Evolutionary conservation across 1,284 basidiomycete genomes (phyloP).

Genomic region (Puccinia triticina): DNA sequence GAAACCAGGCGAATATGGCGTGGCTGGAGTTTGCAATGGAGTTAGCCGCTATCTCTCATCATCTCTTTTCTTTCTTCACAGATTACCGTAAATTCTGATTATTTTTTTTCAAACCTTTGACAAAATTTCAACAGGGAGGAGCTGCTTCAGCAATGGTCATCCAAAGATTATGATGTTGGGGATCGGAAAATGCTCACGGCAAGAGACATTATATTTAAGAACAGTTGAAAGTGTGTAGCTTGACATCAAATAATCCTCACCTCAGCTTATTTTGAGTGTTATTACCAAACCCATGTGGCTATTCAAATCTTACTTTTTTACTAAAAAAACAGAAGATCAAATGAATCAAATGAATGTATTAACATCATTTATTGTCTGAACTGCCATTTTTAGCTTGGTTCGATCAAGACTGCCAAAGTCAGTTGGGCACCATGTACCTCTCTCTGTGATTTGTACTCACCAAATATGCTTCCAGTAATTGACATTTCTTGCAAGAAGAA

Average conservation of each 20-base stretch:
- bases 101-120: background rate
- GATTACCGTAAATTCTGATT: background rate
- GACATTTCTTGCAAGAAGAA: too few relatives aligned
- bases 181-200: background rate
- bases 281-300: background rate
- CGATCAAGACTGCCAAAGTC: too few relatives aligned
- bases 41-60: slow-evolving; percentile 64
- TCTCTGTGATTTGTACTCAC: too few relatives aligned
- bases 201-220: background rate
- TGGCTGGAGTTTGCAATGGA: slow-evolving; percentile 97
- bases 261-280: background rate
- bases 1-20: slow-evolving; percentile 93
- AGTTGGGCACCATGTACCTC: too few relatives aligned
- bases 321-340: too few relatives aligned
- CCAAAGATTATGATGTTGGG: slow-evolving; percentile 39
- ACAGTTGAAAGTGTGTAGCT: background rate
- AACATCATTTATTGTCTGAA: too few relatives aligned
- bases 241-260: background rate
- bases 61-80: background rate
- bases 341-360: too few relatives aligned
- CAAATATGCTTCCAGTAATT: too few relatives aligned
- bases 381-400: too few relatives aligned
- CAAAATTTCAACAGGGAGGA: slow-evolving; percentile 26
- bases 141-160: slow-evolving; percentile 49
- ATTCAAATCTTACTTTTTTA: background rate